These are phyloP conservation scores for Penicillium sp. DNA, from an alignment of 2,329 filamentous ascomycete genomes.

Conservation along the genomic window DNA sequence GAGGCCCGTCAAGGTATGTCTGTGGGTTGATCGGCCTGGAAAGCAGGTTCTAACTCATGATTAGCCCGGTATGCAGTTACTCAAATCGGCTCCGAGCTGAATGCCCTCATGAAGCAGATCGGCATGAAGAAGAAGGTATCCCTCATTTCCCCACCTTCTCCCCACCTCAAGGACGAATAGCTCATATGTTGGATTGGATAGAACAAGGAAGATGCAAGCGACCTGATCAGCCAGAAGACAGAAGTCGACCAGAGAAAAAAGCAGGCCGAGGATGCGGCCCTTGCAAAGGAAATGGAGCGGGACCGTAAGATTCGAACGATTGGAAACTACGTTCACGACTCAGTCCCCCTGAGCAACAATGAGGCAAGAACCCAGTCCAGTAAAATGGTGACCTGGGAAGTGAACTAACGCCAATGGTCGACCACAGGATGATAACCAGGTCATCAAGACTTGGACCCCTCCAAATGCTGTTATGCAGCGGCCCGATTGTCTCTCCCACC, in stretches of 20 bases:
- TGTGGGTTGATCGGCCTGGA: neutral
- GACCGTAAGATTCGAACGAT: conserved; percentile 79
- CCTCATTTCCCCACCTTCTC: conserved; percentile 1
- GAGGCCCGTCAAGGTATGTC: conserved; percentile 72
- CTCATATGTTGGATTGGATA: conserved; percentile 31
- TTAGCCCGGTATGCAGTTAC: conserved; percentile 72
- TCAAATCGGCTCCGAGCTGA: conserved; percentile 81
- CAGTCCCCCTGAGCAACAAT: conserved; percentile 77
- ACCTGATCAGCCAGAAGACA: conserved; percentile 74
- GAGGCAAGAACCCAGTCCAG: conserved; percentile 54
- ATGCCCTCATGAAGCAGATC: conserved; percentile 86
- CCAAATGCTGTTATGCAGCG: conserved; percentile 72
- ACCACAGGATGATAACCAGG: conserved; percentile 70
- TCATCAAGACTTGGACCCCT: conserved; percentile 77
- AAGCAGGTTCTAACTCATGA: neutral
- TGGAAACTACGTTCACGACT: conserved; percentile 88
- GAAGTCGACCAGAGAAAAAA: conserved; percentile 81
- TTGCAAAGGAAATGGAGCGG: conserved; percentile 71
- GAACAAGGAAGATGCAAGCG: conserved; percentile 83
- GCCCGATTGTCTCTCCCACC: conserved; percentile 79
- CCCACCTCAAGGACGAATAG: neutral
- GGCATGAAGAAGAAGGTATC: conserved; percentile 82
- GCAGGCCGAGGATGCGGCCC: conserved; percentile 69
- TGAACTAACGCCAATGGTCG: neutral
- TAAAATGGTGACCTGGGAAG: neutral